A percentile compares a stretch with the other conserved stretches of the same genome.
Evolutionary conservation across 352 stramenopile species (phyloP).

Genomic region (Phytophthora foliorum): DNA sequence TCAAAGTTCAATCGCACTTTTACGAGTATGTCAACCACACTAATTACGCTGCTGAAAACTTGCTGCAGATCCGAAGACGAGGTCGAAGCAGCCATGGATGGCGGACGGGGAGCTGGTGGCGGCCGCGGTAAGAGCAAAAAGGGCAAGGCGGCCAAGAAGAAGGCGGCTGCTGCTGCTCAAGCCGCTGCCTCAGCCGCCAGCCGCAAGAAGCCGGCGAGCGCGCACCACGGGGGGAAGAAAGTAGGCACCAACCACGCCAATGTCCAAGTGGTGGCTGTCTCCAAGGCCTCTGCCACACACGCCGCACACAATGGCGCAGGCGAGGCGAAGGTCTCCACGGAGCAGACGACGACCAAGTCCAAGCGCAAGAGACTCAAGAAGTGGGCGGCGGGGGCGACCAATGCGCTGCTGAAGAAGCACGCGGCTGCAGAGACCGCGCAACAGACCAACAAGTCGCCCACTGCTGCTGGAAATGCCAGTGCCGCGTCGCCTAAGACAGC

Average conservation of each 20-base stretch:
- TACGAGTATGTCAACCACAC: background rate
- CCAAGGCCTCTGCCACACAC: background rate
- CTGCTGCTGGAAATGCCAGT: conserved; percentile 1
- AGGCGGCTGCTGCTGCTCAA: conserved; percentile 14
- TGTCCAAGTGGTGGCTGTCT: conserved; percentile 20
- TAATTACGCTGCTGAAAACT: background rate
- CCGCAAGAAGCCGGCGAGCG: conserved; percentile 15
- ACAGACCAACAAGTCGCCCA: conserved; percentile 13
- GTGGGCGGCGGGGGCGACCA: background rate
- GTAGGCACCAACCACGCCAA: conserved; percentile 10
- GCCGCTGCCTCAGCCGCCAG: background rate
- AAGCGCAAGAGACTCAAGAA: conserved; percentile 41
- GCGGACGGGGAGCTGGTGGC: conserved; percentile 21
- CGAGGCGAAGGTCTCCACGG: background rate
- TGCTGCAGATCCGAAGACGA: background rate
- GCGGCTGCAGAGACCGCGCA: background rate
- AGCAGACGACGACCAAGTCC: conserved; percentile 36
- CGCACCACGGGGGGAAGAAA: conserved; percentile 30
- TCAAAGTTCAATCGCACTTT: no score
- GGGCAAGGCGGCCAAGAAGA: conserved; percentile 32
- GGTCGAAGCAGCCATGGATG: conserved; percentile 25
- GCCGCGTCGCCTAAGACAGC: conserved; percentile 1
- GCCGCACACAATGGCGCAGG: background rate
- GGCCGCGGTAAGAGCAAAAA: conserved; percentile 47
- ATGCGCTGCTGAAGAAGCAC: conserved; percentile 30